Conservation (phyloP, 306 rosid genomes). For the Senna siamea region DNA sequence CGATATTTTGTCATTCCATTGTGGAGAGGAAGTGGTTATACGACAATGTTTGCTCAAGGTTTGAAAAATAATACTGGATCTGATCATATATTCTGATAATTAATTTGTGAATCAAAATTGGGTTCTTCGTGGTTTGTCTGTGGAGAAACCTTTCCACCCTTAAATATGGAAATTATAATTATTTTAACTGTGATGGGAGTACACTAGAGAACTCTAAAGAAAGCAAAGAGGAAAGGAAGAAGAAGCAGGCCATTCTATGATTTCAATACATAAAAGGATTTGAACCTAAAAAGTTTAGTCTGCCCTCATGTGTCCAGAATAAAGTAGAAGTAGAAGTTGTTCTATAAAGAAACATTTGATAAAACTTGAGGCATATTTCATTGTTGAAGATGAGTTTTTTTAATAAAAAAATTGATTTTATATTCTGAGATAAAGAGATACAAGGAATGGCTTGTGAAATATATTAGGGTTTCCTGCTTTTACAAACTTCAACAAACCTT, state of each 20-base stretch:
- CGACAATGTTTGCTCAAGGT: constrained; percentile 95
- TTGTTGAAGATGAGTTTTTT: not conserved
- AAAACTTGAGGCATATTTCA: not conserved
- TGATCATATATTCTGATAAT: constrained; percentile 19
- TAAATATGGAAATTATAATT: constrained; percentile 4
- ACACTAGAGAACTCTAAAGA: constrained; percentile 23
- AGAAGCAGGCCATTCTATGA: not conserved
- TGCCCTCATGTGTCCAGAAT: not conserved
- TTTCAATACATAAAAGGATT: not conserved
- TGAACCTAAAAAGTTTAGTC: constrained; percentile 5
- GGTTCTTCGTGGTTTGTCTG: constrained; percentile 16
- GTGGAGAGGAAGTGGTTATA: constrained; percentile 91
- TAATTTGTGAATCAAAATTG: constrained; percentile 10
- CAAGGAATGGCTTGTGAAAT: not conserved
- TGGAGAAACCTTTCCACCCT: not conserved
- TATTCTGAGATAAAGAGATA: not conserved
- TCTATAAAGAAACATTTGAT: constrained; percentile 25
- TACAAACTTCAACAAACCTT: not conserved
- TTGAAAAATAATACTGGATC: constrained; percentile 40
- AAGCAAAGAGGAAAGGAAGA: constrained; percentile 6
- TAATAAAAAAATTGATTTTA: not conserved
- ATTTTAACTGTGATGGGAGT: not conserved
- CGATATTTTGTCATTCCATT: constrained; percentile 88
- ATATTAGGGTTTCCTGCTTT: not conserved
- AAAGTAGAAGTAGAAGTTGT: constrained; percentile 14